Evolutionary conservation across 805 yeast species (phyloP).

Genomic region (Jamesozyma piceae): DNA sequence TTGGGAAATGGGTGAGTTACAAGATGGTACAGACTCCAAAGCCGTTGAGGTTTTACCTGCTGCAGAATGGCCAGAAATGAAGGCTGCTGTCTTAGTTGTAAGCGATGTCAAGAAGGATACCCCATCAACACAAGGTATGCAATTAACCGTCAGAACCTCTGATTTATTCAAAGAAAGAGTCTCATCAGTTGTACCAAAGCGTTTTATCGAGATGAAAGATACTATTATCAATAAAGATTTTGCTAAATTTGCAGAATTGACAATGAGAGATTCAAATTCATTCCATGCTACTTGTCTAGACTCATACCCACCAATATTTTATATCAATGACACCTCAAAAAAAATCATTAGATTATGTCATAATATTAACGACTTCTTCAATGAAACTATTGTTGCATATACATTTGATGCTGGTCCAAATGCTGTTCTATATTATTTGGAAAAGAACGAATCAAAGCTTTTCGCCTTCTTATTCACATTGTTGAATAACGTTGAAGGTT

Average conservation of each 20-base stretch:
- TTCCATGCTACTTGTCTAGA: slow-evolving; percentile 98
- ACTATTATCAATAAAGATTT: slow-evolving; percentile 72
- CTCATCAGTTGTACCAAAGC: slow-evolving; percentile 70
- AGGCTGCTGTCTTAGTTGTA: slow-evolving; percentile 86
- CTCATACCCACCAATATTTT: slow-evolving; percentile 90
- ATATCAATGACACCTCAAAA: slow-evolving; percentile 83
- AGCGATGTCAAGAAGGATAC: slow-evolving; percentile 91
- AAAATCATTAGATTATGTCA: slow-evolving; percentile 72
- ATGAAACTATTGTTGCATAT: slow-evolving; percentile 74
- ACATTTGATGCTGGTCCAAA: slow-evolving; percentile 99
- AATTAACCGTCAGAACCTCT: slow-evolving; percentile 81
- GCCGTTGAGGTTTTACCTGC: slow-evolving; percentile 87
- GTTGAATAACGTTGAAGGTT: slow-evolving; percentile 56
- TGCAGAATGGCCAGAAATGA: slow-evolving; percentile 85
- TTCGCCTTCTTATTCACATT: slow-evolving; percentile 58
- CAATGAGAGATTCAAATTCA: slow-evolving; percentile 94
- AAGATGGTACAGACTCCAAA: slow-evolving; percentile 82
- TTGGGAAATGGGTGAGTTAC: slow-evolving; percentile 87
- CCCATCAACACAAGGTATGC: slow-evolving; percentile 95
- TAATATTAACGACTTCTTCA: slow-evolving; percentile 51
- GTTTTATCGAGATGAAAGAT: slow-evolving; percentile 74
- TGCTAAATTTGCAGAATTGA: slow-evolving; percentile 70
- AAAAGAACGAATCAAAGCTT: slow-evolving; percentile 61
- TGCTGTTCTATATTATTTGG: slow-evolving; percentile 86
- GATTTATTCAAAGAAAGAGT: slow-evolving; percentile 77